A percentile compares a stretch with the other conserved stretches of the same genome.
Conservation (phyloP, 2,329 filamentous ascomycete species). For the Colletotrichum sp. region DNA sequence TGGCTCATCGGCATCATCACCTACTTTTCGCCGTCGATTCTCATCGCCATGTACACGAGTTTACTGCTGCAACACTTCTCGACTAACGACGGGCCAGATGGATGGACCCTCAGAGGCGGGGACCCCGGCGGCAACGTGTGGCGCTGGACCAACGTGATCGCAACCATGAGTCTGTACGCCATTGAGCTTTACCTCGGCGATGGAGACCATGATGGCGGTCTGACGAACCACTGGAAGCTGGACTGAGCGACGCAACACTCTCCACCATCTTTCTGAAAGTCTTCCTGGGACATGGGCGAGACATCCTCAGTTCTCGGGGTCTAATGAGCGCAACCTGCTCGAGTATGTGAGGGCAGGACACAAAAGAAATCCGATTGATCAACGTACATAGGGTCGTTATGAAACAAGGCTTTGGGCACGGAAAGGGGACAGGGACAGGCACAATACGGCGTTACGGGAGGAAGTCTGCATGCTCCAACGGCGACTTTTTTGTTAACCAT, state of each 20-base stretch:
- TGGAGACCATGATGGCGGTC: constrained; percentile 75
- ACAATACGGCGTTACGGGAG: constrained; percentile 22
- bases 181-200: constrained; percentile 88
- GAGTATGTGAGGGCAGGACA: not conserved
- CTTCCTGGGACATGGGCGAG: not conserved
- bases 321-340: constrained; percentile 8
- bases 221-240: constrained; percentile 89
- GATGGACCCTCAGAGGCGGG: constrained; percentile 87
- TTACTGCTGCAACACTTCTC: constrained; percentile 95
- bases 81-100: constrained; percentile 70
- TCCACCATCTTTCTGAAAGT: not conserved
- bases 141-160: constrained; percentile 91
- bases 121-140: constrained; percentile 85
- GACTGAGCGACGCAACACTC: constrained; percentile 61
- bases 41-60: constrained; percentile 96
- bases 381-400: constrained; percentile 20
- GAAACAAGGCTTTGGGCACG: constrained; percentile 15
- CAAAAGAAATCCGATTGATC: constrained; percentile 12
- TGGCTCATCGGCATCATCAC: constrained; percentile 82
- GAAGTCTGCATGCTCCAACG: constrained; percentile 18
- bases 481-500: constrained; percentile 15
- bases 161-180: constrained; percentile 88
- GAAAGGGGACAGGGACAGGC: constrained; percentile 5
- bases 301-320: not conserved
- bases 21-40: constrained; percentile 93